These are phyloP conservation scores for Taxillus chinensis DNA, from an alignment of 164 flowering plant species.

Conservation along the genomic window DNA sequence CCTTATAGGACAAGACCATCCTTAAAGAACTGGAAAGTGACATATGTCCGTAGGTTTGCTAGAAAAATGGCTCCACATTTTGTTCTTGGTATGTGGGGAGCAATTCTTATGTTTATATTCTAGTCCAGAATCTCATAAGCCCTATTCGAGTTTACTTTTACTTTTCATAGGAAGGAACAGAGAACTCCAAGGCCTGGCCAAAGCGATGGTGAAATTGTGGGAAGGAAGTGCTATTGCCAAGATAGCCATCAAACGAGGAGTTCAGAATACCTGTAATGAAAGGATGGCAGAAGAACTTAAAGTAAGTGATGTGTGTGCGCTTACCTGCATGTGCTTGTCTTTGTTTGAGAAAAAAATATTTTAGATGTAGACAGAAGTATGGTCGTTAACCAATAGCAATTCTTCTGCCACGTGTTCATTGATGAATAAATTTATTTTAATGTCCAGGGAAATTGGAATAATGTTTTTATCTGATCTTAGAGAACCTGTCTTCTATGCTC, in stretches of 20 bases:
- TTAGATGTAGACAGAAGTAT: no score
- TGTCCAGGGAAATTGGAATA: no score
- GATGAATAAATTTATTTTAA: no score
- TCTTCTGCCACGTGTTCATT: no score
- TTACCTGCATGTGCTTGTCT: no score
- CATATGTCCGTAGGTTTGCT: slow-evolving; percentile 64
- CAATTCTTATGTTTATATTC: neutral
- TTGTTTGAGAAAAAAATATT: no score
- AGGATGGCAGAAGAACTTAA: slow-evolving; percentile 95
- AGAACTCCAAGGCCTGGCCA: slow-evolving; percentile 79
- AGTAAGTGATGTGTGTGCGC: slow-evolving; percentile 23
- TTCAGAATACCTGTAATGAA: slow-evolving; percentile 73
- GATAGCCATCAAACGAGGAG: slow-evolving; percentile 93
- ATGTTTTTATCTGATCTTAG: no score
- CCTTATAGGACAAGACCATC: slow-evolving; percentile 48
- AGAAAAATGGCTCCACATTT: slow-evolving; percentile 80
- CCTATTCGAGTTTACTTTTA: neutral
- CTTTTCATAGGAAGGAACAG: slow-evolving; percentile 60
- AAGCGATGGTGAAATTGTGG: slow-evolving; percentile 93
- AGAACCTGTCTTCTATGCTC: no score
- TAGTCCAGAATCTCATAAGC: slow-evolving; percentile 1
- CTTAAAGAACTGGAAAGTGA: slow-evolving; percentile 48
- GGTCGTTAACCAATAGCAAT: no score
- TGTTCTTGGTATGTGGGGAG: slow-evolving; percentile 60
- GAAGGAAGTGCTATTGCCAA: slow-evolving; percentile 81